Percentiles rank a stretch among this genome's conserved stretches.
phyloP scores from a whole-genome alignment of 129 eudicot genomes.

The Artemisia annua region DNA sequence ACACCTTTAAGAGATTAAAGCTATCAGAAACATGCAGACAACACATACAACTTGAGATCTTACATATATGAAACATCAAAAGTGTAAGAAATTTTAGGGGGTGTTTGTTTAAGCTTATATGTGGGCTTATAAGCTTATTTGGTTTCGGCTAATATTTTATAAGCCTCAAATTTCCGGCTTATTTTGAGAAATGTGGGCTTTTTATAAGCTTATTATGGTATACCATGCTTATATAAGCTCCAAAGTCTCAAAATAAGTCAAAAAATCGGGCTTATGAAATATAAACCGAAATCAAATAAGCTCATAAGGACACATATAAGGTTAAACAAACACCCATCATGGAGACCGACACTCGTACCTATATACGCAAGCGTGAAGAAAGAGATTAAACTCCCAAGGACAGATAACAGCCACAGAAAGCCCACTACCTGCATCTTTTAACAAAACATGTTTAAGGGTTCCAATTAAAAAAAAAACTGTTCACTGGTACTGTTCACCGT shows the following conservation, averaged over 20 bases:
- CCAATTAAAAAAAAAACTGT: too few relatives aligned
- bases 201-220: too few relatives aligned
- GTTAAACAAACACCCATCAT: not conserved
- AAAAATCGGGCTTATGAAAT: too few relatives aligned
- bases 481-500: too few relatives aligned
- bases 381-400: conserved; percentile 77
- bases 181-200: too few relatives aligned
- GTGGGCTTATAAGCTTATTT: too few relatives aligned
- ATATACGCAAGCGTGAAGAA: conserved; percentile 85
- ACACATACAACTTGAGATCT: conserved; percentile 9
- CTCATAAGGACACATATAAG: not conserved
- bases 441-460: not conserved
- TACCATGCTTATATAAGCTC: too few relatives aligned
- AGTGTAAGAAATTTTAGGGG: not conserved
- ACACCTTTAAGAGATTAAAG: conserved; percentile 4
- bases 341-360: conserved; percentile 49
- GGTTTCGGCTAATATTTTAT: too few relatives aligned
- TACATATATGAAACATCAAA: conserved; percentile 1
- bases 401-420: conserved; percentile 89
- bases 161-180: too few relatives aligned
- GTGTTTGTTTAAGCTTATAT: too few relatives aligned
- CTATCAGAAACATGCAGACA: conserved; percentile 10
- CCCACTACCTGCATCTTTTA: conserved; percentile 71
- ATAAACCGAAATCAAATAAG: not conserved
- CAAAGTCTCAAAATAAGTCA: too few relatives aligned